Percentiles rank a stretch among this genome's conserved stretches.
phyloP scores from a whole-genome alignment of 176 grass and related monocot species.

The Aegilops longissima region DNA sequence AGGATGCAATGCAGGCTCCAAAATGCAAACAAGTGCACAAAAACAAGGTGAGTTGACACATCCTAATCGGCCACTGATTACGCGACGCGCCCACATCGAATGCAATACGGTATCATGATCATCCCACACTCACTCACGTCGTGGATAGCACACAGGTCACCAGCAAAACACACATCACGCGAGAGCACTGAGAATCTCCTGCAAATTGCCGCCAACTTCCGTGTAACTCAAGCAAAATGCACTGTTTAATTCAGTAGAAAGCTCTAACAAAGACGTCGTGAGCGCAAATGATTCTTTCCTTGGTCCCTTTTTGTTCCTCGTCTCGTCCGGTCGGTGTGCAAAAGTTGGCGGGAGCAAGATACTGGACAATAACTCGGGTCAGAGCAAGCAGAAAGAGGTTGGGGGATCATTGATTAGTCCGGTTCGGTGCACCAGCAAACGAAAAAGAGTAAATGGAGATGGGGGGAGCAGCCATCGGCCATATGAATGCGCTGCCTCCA shows the following conservation, averaged over 20 bases:
- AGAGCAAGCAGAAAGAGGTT: neutral
- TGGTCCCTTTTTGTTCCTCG: no score
- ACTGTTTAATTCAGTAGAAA: neutral
- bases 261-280: no score
- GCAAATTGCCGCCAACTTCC: neutral
- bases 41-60: constrained; percentile 20
- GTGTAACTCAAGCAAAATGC: neutral
- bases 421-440: constrained; percentile 45
- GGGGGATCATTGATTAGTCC: constrained; percentile 7
- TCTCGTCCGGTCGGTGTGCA: neutral
- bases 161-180: neutral
- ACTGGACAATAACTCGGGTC: neutral
- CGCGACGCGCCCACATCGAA: constrained; percentile 24
- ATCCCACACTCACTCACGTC: constrained; percentile 10
- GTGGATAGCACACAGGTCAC: constrained; percentile 30
- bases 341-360: neutral
- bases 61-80: constrained; percentile 26
- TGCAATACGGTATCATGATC: neutral
- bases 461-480: neutral
- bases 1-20: neutral
- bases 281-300: neutral
- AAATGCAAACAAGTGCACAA: neutral
- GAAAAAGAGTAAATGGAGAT: constrained; percentile 26
- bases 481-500: constrained; percentile 48
- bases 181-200: neutral